These are phyloP conservation scores for Saturnispora silvae DNA, from an alignment of 805 yeast genomes.

Conservation along the genomic window DNA sequence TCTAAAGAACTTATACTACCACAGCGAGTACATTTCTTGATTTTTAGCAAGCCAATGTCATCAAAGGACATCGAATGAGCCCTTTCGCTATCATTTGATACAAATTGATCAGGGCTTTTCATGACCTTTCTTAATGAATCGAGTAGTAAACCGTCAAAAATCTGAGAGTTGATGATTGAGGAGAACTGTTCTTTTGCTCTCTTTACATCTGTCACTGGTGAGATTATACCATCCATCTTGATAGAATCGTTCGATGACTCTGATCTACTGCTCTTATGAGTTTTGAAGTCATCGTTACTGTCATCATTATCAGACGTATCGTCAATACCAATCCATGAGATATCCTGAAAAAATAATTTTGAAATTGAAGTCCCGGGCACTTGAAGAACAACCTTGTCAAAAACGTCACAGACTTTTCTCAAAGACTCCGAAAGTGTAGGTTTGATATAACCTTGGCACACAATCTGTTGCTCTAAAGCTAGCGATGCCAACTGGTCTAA, in stretches of 20 bases:
- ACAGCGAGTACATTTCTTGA: constrained; percentile 27
- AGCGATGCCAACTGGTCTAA: constrained; percentile 32
- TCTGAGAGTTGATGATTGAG: constrained; percentile 15
- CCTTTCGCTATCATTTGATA: constrained; percentile 9
- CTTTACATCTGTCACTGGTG: constrained; percentile 4
- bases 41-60: constrained; percentile 4
- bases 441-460: constrained; percentile 53
- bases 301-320: background rate
- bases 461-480: constrained; percentile 48
- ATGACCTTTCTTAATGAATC: constrained; percentile 26
- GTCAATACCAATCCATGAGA: constrained; percentile 48
- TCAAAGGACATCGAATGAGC: background rate
- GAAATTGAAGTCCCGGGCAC: constrained; percentile 39
- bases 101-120: constrained; percentile 20
- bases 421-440: constrained; percentile 27
- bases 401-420: constrained; percentile 37
- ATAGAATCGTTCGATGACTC: background rate
- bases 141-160: constrained; percentile 21
- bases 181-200: constrained; percentile 11
- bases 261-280: background rate
- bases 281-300: background rate
- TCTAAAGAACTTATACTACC: constrained; percentile 29
- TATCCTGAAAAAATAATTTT: constrained; percentile 51
- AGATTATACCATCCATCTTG: background rate
- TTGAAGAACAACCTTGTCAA: constrained; percentile 28